Base-by-base conservation (phyloP, 2,329 filamentous ascomycete genomes). In the Fusarium sp. region DNA sequence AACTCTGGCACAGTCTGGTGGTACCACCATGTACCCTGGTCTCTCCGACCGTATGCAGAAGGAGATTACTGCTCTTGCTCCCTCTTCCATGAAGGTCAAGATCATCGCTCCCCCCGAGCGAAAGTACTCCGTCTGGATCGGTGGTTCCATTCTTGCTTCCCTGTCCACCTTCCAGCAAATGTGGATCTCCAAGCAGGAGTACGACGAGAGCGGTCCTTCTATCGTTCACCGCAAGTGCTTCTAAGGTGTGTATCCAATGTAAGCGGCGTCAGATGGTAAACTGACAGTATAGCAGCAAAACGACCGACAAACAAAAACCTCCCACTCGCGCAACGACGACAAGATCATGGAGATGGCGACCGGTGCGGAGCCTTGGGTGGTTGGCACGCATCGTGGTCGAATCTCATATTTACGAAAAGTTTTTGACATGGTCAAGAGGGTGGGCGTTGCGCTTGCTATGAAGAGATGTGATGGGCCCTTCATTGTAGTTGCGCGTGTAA, bases 171-270 rank as follows among this genome's bases (percentile, higher is more conserved):
- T 99, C 95, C 96, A 99, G 90, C 96, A 99, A 88, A 99, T 99
- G 96, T 99, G 96, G 96, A 98, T 99, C 91, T 99, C 96, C 80
- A 99, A 99, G 93, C 96, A 99, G 88, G 95, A 98, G 89, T 98
- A 98, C 91, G 96, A 99, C 88, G 96, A 98, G 93, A 96, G 91
- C 84, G 95, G 95, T 86, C 96, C 95, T 79, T 97, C 94, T 81
- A 98, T 98, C 82, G 95, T 98, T 80, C 95, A 98, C 92, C 93
- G 94, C 91, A 98, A 97, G 93, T 97, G 95, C 93, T 97, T 97
- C 92, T 97, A 97, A 97, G 91, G 89, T 90, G 80, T 69, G 25
- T 8, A 56, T 50, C 7, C 4, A 4, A 2, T 10, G n/a, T 8
- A 53, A 6, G 34, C 16, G 16, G 16, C 11, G 10, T 9, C 46